These are phyloP conservation scores for Corrigiola litoralis DNA, from an alignment of 179 eudicot genomes.

Conservation along the genomic window DNA sequence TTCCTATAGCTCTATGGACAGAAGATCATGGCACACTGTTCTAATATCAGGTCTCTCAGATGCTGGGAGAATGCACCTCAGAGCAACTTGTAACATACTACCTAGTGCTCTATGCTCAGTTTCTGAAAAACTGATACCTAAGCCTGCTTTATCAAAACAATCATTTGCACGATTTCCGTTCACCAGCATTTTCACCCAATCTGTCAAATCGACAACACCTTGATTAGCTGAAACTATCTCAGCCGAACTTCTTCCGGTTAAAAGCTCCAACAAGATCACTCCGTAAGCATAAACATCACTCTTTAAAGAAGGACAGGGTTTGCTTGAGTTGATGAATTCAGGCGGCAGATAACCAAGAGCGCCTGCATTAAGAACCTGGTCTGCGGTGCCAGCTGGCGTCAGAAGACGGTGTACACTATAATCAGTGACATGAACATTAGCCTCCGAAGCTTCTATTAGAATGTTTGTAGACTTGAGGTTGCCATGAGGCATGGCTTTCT, in stretches of 20 bases:
- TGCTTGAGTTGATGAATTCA: constrained; percentile 54
- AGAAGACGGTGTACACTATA: constrained; percentile 67
- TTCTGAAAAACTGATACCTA: constrained; percentile 17
- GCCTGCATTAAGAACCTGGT: constrained; percentile 59
- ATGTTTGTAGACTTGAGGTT: constrained; percentile 77
- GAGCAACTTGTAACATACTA: constrained; percentile 43
- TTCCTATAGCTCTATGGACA: constrained; percentile 27
- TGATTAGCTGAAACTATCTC: constrained; percentile 41
- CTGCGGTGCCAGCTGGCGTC: constrained; percentile 62
- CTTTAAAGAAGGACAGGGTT: constrained; percentile 62
- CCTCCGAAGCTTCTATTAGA: constrained; percentile 30
- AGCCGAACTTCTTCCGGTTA: constrained; percentile 52
- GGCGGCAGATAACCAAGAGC: constrained; percentile 75
- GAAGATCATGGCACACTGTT: constrained; percentile 42
- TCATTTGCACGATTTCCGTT: constrained; percentile 38
- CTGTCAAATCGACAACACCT: constrained; percentile 56
- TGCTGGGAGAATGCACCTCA: constrained; percentile 58
- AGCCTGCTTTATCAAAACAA: constrained; percentile 40
- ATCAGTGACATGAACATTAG: constrained; percentile 43
- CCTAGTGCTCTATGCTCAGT: constrained; percentile 23
- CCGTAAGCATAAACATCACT: constrained; percentile 76
- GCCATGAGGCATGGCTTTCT: constrained; percentile 64
- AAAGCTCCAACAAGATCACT: constrained; percentile 55
- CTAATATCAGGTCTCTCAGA: constrained; percentile 59
- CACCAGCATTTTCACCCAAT: constrained; percentile 57